These are phyloP conservation scores for Lipomyces sp. DNA, from an alignment of 805 yeast genomes.

Conservation along the genomic window DNA sequence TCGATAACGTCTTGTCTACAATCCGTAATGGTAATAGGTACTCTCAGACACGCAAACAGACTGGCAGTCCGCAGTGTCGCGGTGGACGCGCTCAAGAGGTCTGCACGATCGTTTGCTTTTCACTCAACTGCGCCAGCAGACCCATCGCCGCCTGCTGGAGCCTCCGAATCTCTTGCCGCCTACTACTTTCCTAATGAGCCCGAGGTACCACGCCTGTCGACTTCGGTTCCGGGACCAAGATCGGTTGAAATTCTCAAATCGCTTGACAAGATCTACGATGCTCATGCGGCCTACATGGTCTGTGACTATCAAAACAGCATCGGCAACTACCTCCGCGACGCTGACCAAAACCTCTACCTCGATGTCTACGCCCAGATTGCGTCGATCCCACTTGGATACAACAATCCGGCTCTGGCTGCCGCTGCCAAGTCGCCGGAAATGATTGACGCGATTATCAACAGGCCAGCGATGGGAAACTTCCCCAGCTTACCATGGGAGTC, in stretches of 20 bases:
- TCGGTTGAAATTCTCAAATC: constrained; percentile 38
- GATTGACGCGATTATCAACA: constrained; percentile 74
- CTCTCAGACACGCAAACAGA: not conserved
- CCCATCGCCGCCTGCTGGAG: not conserved
- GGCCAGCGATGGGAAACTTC: constrained; percentile 85
- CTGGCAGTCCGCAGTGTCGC: not conserved
- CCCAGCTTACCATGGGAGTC: constrained; percentile 66
- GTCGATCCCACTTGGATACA: constrained; percentile 83
- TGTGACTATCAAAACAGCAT: constrained; percentile 74
- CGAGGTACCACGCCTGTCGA: constrained; percentile 61
- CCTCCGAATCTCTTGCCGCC: not conserved
- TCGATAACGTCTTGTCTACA: not conserved
- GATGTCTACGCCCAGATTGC: constrained; percentile 86
- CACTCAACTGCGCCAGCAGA: not conserved
- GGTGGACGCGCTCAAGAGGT: not conserved
- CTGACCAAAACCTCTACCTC: constrained; percentile 73
- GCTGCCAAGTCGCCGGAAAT: constrained; percentile 71
- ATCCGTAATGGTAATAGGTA: not conserved
- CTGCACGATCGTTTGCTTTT: not conserved
- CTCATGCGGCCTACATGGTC: constrained; percentile 73
- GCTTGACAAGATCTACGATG: constrained; percentile 67
- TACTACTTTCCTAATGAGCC: constrained; percentile 79
- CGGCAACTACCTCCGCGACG: constrained; percentile 82
- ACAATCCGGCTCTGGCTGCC: constrained; percentile 74
- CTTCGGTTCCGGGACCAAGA: constrained; percentile 68